Evolutionary conservation across 2,329 filamentous ascomycete genomes (phyloP), one percentile per base, ranked within the genome.

Genomic region (Colletotrichum aenigma): DNA sequence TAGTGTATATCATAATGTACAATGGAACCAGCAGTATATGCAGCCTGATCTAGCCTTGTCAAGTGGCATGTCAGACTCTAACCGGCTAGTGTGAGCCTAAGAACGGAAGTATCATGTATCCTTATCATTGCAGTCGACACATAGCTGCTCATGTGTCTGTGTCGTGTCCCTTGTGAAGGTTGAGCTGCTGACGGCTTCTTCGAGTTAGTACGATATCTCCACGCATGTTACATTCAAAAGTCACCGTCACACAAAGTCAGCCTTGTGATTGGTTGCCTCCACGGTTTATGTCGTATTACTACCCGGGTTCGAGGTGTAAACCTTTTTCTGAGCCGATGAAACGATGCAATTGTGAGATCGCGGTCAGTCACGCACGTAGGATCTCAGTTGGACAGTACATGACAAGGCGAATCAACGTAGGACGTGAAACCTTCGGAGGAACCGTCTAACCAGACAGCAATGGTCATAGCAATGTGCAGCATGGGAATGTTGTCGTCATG

Each of bases 1-100:
- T 74, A 43, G 74, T 76, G 70, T 76, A 74, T 73, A 68, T 64
- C 48, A 72, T 76, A 74, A 76, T 66, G 70, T 76, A 76, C 64
- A 76, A 66, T 74, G 32, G 71, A 68, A 65, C 32, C 26, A 72
- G 60, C 38, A 60, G 52, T 38, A 9, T 15, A 43, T 62, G 18
- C 43, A 52, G 38, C 56, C 32, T 15, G 18, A n/a, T 12, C 24
- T 9, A 16, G 28, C 16, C n/a, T n/a, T 32, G 28, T 61, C 28
- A 52, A 52, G 43, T 13, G 43, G n/a, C 21, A 21, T 13, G 43
- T 52, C 13, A 21, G 43, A 52, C 43, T 52, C n/a, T 13, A 4
- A 21, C 12, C 43, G 12, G 43, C 43, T n/a, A 52, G n/a, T 9
- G n/a, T 52, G 43, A 21, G 43, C 43, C 43, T 48, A 4, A 21